Evolutionary conservation across 2,329 filamentous ascomycete species (phyloP).

Genomic region (Scopulariopsis brevicaulis): DNA sequence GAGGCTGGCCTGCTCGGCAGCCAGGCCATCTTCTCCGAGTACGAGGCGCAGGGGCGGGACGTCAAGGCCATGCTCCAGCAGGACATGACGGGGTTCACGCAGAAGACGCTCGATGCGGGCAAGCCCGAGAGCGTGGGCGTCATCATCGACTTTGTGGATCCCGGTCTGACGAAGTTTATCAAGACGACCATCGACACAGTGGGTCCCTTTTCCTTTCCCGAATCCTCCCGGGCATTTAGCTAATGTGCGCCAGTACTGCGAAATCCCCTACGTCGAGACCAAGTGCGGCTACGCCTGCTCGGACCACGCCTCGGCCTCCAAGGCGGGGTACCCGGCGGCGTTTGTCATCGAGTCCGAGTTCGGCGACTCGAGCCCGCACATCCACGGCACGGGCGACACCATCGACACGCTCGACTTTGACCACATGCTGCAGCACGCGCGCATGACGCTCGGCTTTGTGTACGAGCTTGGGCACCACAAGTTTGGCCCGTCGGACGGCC

Average conservation of each 20-base stretch:
- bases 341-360: slow-evolving; percentile 54
- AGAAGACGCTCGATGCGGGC: slow-evolving; percentile 72
- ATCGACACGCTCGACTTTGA: slow-evolving; percentile 57
- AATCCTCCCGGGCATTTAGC: not conserved
- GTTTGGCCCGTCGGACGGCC: slow-evolving; percentile 25
- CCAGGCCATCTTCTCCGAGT: slow-evolving; percentile 78
- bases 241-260: slow-evolving; percentile 52
- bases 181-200: slow-evolving; percentile 70
- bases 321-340: slow-evolving; percentile 53
- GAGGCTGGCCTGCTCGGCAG: slow-evolving; percentile 80
- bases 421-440: slow-evolving; percentile 54
- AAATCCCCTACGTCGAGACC: slow-evolving; percentile 76
- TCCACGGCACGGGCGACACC: slow-evolving; percentile 62
- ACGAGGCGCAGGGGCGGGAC: slow-evolving; percentile 60
- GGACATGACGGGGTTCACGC: slow-evolving; percentile 90
- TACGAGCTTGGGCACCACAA: slow-evolving; percentile 53
- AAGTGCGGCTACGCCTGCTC: slow-evolving; percentile 82
- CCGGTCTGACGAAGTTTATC: slow-evolving; percentile 75
- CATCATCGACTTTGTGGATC: slow-evolving; percentile 84
- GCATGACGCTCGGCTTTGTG: slow-evolving; percentile 32
- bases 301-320: slow-evolving; percentile 58
- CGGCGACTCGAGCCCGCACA: slow-evolving; percentile 52
- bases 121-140: slow-evolving; percentile 80
- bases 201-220: slow-evolving; percentile 11
- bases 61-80: slow-evolving; percentile 97